A percentile compares a stretch with the other conserved stretches of the same genome.
These are phyloP conservation scores for Saturnispora kantuleensis DNA, from an alignment of 805 yeast genomes.

Conservation along the genomic window DNA sequence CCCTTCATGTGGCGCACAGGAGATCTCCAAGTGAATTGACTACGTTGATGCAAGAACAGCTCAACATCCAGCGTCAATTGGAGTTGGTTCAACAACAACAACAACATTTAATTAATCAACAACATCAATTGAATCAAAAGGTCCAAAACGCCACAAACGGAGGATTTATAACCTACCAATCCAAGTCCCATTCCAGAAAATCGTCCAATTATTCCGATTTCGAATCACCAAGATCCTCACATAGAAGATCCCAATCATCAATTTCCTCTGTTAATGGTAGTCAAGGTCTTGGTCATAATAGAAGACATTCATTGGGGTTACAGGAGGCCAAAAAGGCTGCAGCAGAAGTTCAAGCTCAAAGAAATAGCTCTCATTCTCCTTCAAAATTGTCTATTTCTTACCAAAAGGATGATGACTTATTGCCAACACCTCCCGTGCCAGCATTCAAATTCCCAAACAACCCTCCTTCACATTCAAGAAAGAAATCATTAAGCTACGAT, in stretches of 20 bases:
- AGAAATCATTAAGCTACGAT: conserved; percentile 7
- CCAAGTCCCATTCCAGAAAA: conserved; percentile 24
- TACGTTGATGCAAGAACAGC: conserved; percentile 82
- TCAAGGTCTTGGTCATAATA: conserved; percentile 57
- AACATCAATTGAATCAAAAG: conserved; percentile 32
- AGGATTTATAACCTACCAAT: background rate
- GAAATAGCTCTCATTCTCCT: conserved; percentile 29
- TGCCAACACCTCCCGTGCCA: conserved; percentile 2
- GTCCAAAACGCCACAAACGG: conserved; percentile 14
- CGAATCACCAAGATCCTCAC: conserved; percentile 19
- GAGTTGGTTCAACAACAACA: conserved; percentile 89
- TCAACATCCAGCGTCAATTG: conserved; percentile 82
- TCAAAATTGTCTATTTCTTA: conserved; percentile 19
- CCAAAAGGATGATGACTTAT: conserved; percentile 6
- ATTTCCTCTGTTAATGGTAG: conserved; percentile 19
- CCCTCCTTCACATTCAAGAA: conserved; percentile 20
- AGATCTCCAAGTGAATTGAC: conserved; percentile 94
- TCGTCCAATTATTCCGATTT: conserved; percentile 20
- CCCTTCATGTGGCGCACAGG: conserved; percentile 90
- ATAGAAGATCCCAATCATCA: conserved; percentile 39
- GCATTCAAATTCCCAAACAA: conserved; percentile 10
- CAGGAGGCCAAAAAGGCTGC: conserved; percentile 95
- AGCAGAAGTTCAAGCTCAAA: conserved; percentile 78
- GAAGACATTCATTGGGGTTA: conserved; percentile 88
- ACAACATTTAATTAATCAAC: conserved; percentile 74